These are phyloP conservation scores for Trichoderma virens DNA, from an alignment of 495 filamentous ascomycete species.

Conservation along the genomic window DNA sequence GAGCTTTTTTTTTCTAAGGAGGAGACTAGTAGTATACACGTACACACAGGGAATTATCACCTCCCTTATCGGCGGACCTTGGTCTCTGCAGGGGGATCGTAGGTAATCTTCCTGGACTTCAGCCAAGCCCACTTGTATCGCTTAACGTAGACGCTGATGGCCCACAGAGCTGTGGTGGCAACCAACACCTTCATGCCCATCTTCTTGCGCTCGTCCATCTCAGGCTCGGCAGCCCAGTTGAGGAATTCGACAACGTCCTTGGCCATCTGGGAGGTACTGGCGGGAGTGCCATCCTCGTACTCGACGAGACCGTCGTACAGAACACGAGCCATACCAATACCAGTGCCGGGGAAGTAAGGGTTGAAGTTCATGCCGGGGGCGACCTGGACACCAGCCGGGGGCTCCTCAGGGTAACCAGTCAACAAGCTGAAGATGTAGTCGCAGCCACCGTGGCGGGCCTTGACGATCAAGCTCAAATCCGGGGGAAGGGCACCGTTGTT, in stretches of 20 bases:
- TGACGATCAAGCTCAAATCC: conserved; percentile 95
- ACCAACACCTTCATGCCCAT: conserved; percentile 95
- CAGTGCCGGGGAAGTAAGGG: conserved; percentile 98
- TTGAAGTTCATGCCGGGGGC: conserved; percentile 95
- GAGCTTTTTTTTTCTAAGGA: conserved; percentile 12
- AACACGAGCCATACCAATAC: conserved; percentile 98
- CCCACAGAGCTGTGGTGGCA: conserved; percentile 68
- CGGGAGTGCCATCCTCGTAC: conserved; percentile 94
- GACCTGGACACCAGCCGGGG: conserved; percentile 77
- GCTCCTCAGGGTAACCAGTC: conserved; percentile 98
- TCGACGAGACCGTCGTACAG: conserved; percentile 96
- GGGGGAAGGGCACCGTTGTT: conserved; percentile 97
- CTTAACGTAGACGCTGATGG: conserved; percentile 95
- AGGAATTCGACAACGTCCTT: conserved; percentile 99
- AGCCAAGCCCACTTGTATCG: conserved; percentile 95
- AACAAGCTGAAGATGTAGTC: conserved; percentile 96
- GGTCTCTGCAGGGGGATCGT: conserved; percentile 60
- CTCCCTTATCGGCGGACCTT: conserved; percentile 10
- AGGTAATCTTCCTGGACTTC: conserved; percentile 90
- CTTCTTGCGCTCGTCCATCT: conserved; percentile 98
- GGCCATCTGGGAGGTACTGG: conserved; percentile 96
- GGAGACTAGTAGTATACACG: conserved; percentile 12
- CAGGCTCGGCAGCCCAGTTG: conserved; percentile 97
- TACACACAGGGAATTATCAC: not conserved
- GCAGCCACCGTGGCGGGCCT: conserved; percentile 95